phyloP scores from a whole-genome alignment of 768 basidiomycete genomes.

The Podaxis pistillaris region DNA sequence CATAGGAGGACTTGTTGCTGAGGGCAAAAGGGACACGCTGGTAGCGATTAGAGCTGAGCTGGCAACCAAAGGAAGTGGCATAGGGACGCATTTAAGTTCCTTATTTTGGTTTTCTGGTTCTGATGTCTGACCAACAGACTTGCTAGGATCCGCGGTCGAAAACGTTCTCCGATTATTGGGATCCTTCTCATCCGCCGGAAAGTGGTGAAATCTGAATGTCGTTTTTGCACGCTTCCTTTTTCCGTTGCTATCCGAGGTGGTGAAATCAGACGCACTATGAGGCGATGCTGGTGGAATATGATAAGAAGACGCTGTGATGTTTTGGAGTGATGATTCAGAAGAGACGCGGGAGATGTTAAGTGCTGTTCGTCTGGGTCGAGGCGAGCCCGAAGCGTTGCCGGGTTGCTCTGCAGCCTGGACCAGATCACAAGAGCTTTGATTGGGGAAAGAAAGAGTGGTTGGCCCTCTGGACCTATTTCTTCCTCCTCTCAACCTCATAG shows the following conservation, averaged over 20 bases:
- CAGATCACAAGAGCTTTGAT: background rate
- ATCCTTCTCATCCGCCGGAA: conserved; percentile 25
- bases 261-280: conserved; percentile 9
- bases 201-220: conserved; percentile 31
- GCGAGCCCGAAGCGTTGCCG: background rate
- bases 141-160: conserved; percentile 14
- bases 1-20: conserved; percentile 9
- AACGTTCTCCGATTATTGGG: conserved; percentile 23
- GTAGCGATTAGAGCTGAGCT: conserved; percentile 14
- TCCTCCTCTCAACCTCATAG: background rate
- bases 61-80: conserved; percentile 17
- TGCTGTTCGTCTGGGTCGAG: background rate
- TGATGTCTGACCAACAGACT: conserved; percentile 1
- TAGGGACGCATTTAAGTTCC: conserved; percentile 5
- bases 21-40: conserved; percentile 16
- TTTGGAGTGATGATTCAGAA: background rate
- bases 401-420: background rate
- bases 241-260: conserved; percentile 6
- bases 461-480: background rate
- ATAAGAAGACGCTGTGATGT: background rate
- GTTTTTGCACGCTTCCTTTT: conserved; percentile 14
- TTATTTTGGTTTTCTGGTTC: conserved; percentile 18
- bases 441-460: background rate
- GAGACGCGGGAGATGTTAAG: background rate
- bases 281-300: background rate